Percentiles rank a stretch among this genome's conserved stretches.
These are phyloP conservation scores for Coprinopsis sp. DNA, from an alignment of 768 basidiomycete genomes.

Conservation along the genomic window DNA sequence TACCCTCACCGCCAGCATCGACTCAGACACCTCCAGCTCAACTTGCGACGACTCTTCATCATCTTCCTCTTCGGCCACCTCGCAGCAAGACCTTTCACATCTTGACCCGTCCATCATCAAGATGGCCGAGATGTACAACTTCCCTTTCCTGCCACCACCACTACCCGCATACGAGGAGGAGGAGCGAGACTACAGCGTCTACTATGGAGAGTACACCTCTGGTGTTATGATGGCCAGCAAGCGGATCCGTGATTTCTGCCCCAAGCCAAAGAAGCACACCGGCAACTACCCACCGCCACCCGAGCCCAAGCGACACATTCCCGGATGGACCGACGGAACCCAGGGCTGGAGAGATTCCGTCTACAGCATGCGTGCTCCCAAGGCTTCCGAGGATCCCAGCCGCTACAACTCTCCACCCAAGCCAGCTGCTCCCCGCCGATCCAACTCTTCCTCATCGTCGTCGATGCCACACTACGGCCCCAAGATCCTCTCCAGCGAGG, in stretches of 20 bases:
- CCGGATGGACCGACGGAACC: slow-evolving; percentile 67
- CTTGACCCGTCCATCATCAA: slow-evolving; percentile 27
- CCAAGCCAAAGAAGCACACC: slow-evolving; percentile 37
- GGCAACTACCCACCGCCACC: slow-evolving; percentile 25
- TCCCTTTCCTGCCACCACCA: slow-evolving; percentile 52
- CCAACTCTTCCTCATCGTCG: slow-evolving; percentile 1
- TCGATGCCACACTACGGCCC: slow-evolving; percentile 7
- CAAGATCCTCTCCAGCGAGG: slow-evolving; percentile 32
- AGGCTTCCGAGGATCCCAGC: slow-evolving; percentile 13
- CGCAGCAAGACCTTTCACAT: slow-evolving; percentile 18
- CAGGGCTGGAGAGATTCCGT: slow-evolving; percentile 64
- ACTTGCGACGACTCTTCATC: slow-evolving; percentile 34
- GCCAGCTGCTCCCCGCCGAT: slow-evolving; percentile 22
- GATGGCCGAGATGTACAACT: slow-evolving; percentile 35
- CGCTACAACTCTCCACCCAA: neutral
- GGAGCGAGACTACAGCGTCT: slow-evolving; percentile 19
- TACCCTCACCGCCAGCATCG: slow-evolving; percentile 45
- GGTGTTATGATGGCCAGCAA: slow-evolving; percentile 70
- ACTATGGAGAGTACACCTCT: slow-evolving; percentile 34
- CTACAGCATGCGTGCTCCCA: slow-evolving; percentile 47
- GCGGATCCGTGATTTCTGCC: slow-evolving; percentile 43
- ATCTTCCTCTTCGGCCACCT: slow-evolving; percentile 14
- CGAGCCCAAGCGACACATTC: slow-evolving; percentile 41
- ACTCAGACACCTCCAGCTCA: slow-evolving; percentile 34
- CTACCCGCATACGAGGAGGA: slow-evolving; percentile 32